Evolutionary conservation across 768 basidiomycete species (phyloP).

Genomic region (Agrocybe praecox): DNA sequence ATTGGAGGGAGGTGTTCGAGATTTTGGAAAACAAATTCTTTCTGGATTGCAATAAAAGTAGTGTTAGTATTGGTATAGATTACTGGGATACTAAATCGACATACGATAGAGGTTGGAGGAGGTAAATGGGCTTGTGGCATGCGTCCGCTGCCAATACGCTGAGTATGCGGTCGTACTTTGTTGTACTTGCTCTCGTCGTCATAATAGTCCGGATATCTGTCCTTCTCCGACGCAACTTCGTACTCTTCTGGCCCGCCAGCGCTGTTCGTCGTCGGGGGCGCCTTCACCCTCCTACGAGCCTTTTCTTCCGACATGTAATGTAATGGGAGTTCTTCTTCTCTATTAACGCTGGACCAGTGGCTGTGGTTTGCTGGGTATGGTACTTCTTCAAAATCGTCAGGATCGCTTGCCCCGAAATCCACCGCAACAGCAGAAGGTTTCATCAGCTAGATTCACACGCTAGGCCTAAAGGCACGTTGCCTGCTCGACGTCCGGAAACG

Average conservation of each 20-base stretch:
- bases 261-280: conserved; percentile 16
- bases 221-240: conserved; percentile 23
- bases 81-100: conserved; percentile 20
- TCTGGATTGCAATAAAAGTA: conserved; percentile 36
- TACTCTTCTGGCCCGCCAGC: conserved; percentile 18
- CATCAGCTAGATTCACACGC: conserved; percentile 29
- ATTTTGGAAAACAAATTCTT: conserved; percentile 81
- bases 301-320: conserved; percentile 68
- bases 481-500: conserved; percentile 15
- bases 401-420: conserved; percentile 63
- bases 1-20: conserved; percentile 76
- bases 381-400: conserved; percentile 73
- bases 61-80: not conserved
- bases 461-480: conserved; percentile 12
- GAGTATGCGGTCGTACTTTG: conserved; percentile 42
- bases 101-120: conserved; percentile 65
- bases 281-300: conserved; percentile 51
- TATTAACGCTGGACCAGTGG: conserved; percentile 24
- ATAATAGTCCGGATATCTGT: conserved; percentile 29
- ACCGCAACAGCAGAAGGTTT: conserved; percentile 68
- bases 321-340: conserved; percentile 48
- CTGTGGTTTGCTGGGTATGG: conserved; percentile 51
- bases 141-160: conserved; percentile 58
- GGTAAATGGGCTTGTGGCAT: conserved; percentile 62
- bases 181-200: conserved; percentile 57